Conservation (phyloP, 495 filamentous ascomycete species). For the Aspergillus wentii region DNA sequence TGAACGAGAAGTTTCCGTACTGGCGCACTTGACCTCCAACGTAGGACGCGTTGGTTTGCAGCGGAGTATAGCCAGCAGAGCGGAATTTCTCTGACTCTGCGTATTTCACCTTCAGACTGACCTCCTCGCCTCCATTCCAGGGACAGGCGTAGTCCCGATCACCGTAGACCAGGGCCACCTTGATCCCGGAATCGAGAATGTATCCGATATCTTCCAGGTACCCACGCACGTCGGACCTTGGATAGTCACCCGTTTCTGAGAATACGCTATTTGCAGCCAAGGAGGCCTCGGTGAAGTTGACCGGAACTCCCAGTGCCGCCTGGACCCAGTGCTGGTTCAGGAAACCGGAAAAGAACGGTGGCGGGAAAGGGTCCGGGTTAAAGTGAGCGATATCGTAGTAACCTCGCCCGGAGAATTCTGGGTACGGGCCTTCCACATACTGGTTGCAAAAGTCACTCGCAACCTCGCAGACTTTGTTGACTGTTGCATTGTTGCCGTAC, state of each 20-base stretch:
- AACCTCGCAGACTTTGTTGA: conserved; percentile 32
- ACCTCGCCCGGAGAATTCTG: conserved; percentile 35
- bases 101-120: conserved; percentile 36
- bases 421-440: conserved; percentile 32
- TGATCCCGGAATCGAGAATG: conserved; percentile 51
- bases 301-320: conserved; percentile 54
- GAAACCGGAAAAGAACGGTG: conserved; percentile 56
- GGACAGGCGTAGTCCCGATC: conserved; percentile 58
- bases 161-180: conserved; percentile 66
- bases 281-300: conserved; percentile 60
- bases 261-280: conserved; percentile 49
- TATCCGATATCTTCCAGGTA: conserved; percentile 49
- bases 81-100: conserved; percentile 36
- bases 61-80: conserved; percentile 44
- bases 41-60: conserved; percentile 40
- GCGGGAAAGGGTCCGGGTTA: conserved; percentile 57
- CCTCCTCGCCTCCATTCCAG: conserved; percentile 43
- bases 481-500: conserved; percentile 39
- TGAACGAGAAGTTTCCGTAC: conserved; percentile 55
- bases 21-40: conserved; percentile 52
- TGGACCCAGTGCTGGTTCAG: conserved; percentile 60
- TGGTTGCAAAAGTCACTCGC: conserved; percentile 35
- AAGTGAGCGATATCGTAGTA: conserved; percentile 59
- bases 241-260: conserved; percentile 39
- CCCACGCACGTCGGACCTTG: conserved; percentile 39